Evolutionary conservation across 2,329 filamentous ascomycete genomes (phyloP).

Genomic region (Teratosphaeria epicoccoides): DNA sequence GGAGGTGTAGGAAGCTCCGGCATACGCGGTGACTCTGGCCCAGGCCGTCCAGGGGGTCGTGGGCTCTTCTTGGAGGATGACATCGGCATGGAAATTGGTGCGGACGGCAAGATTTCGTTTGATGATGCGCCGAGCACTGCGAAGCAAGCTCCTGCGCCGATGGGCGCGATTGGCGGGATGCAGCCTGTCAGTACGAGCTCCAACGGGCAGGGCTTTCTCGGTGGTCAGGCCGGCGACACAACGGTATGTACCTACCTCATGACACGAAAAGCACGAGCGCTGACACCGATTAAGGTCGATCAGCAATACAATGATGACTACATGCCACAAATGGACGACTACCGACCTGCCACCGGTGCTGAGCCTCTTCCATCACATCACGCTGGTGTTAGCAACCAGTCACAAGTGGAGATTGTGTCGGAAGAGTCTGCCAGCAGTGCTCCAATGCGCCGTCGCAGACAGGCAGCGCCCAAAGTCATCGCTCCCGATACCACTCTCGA

Average conservation of each 20-base stretch:
- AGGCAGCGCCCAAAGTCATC: constrained; percentile 28
- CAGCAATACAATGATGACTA: constrained; percentile 24
- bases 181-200: constrained; percentile 22
- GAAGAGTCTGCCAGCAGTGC: not conserved
- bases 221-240: constrained; percentile 23
- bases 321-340: constrained; percentile 19
- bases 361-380: constrained; percentile 15
- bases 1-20: constrained; percentile 23
- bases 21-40: constrained; percentile 23
- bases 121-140: constrained; percentile 4
- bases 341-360: constrained; percentile 11
- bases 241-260: not conserved
- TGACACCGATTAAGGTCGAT: constrained; percentile 5
- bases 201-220: constrained; percentile 33
- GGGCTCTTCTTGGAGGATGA: constrained; percentile 25
- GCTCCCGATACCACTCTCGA: constrained; percentile 40
- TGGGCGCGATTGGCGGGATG: constrained; percentile 5
- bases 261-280: not conserved
- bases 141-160: constrained; percentile 7
- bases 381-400: not conserved
- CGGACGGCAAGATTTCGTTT: constrained; percentile 44
- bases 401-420: not conserved
- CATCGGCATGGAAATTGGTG: constrained; percentile 47
- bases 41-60: constrained; percentile 40
- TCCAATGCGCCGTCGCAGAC: constrained; percentile 32